Evolutionary conservation across 202 grass and related monocot species (phyloP), one percentile per base, ranked within the genome.

Genomic region (Saccharum hybrid): DNA sequence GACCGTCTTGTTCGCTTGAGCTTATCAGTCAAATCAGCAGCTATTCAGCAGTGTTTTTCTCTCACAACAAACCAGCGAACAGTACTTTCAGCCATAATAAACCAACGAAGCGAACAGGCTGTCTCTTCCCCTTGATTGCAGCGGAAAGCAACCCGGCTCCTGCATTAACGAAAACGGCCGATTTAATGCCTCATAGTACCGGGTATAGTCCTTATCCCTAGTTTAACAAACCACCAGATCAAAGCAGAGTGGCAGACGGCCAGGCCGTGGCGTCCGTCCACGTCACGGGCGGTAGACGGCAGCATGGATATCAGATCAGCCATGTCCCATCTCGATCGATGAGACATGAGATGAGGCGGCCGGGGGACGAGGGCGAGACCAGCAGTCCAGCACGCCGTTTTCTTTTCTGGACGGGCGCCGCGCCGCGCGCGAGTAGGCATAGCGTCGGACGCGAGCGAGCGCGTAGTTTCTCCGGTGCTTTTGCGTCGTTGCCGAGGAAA

Each of bases 51-150:
- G n/a, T n/a, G n/a, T n/a, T n/a, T n/a, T n/a, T n/a, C n/a, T n/a
- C n/a, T n/a, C n/a, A n/a, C n/a, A n/a, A n/a, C n/a, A n/a, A n/a
- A n/a, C n/a, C n/a, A n/a, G n/a, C n/a, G n/a, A n/a, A n/a, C n/a
- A n/a, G n/a, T n/a, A n/a, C n/a, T n/a, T n/a, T n/a, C n/a, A n/a
- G n/a, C n/a, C n/a, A n/a, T n/a, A n/a, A n/a, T n/a, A n/a, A n/a
- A n/a, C n/a, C n/a, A n/a, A n/a, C n/a, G n/a, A n/a, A n/a, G n/a
- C n/a, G 26, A 26, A 26, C 26, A 26, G 26, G 26, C 26, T 30
- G 83, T 21, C 12, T 61, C 59, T 71, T 71, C 6, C 66, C 30
- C 48, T 78, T 85, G 68, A 85, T 77, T 86, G n/a, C 62, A n/a
- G 18, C 1, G 43, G 64, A 81, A 59, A 75, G 83, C 78, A 48